These are phyloP conservation scores for Lachnellula cervina DNA, from an alignment of 2,329 filamentous ascomycete species.

Conservation along the genomic window DNA sequence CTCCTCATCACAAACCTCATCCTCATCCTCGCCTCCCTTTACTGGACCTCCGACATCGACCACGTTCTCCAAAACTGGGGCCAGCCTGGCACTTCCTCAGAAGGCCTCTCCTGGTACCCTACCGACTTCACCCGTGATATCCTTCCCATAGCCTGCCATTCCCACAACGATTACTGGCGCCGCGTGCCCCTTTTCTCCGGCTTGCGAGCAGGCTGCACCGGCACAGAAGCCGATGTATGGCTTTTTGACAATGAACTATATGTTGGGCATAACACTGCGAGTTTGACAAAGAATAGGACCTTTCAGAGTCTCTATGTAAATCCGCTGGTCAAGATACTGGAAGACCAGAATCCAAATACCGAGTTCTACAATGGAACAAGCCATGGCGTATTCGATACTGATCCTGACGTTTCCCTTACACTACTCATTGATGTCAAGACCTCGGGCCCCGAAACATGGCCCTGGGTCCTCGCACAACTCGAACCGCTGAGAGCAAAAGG, in stretches of 20 bases:
- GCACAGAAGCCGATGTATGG: constrained; percentile 69
- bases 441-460: constrained; percentile 46
- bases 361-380: constrained; percentile 40
- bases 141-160: constrained; percentile 55
- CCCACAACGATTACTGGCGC: constrained; percentile 69
- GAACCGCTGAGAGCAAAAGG: constrained; percentile 52
- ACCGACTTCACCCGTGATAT: constrained; percentile 49
- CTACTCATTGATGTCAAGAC: constrained; percentile 69
- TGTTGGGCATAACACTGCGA: constrained; percentile 57
- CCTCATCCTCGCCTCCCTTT: constrained; percentile 30
- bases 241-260: constrained; percentile 51
- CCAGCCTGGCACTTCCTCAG: constrained; percentile 32
- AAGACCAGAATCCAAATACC: constrained; percentile 45
- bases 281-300: constrained; percentile 51
- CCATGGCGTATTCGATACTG: constrained; percentile 52
- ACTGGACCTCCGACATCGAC: constrained; percentile 28
- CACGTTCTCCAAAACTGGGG: constrained; percentile 35
- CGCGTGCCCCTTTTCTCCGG: constrained; percentile 59
- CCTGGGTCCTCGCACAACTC: constrained; percentile 49
- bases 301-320: constrained; percentile 60
- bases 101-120: constrained; percentile 42
- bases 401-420: constrained; percentile 49
- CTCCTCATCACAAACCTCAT: constrained; percentile 33
- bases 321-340: constrained; percentile 55
- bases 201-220: constrained; percentile 52